Base-by-base conservation (phyloP, 495 filamentous ascomycete species). In the Podospora tetraspora region DNA sequence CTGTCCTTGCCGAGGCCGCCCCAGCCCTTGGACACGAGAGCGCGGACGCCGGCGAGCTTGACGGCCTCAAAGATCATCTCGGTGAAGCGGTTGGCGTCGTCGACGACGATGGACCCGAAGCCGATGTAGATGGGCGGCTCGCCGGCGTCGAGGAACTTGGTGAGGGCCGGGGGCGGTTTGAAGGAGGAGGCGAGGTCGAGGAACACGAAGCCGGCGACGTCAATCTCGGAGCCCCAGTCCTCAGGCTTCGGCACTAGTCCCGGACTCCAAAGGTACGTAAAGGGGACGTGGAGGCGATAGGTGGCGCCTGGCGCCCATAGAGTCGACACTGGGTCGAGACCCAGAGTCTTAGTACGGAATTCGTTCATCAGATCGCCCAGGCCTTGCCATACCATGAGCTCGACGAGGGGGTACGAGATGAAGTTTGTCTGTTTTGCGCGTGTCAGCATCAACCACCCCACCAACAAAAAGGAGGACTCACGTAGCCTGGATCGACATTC, bases 301-400 rank as follows among this genome's bases (percentile, higher is more conserved):
- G 88, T 72, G 56, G 92, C 81, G 57, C 84, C 86, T 8, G 92
- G 90, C 1, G 88, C 91, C 80, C 86, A 88, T 22, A 89, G 83
- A 0, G 88, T 77, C 70, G 86, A 87, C 25, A 93, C 82, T 1
- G 89, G 87, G 65, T 92, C 88, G 5, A 92, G 79, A 21, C 85
- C 86, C 5, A 92, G 79, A n/a, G 84, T 84, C 64, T 85, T 82
- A 63, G 86, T 84, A 12, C 91, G 83, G 70, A 91, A 91, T 11
- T 86, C 81, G 74, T 93, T 93, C 67, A 92, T 87, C 3, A 94
- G 78, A 72, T 92, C 90, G 22, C 91, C 91, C 3, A 93, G 80
- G 5, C 90, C 90, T 74, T 93, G 90, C 90, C 90, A 92, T 57
- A 89, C 88, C 85, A 94, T 87, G 83, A 90, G 86, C 68, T 94